Conservation (phyloP, 371 early-diverging fungal species). For the Capillidium rhysosporum region DNA sequence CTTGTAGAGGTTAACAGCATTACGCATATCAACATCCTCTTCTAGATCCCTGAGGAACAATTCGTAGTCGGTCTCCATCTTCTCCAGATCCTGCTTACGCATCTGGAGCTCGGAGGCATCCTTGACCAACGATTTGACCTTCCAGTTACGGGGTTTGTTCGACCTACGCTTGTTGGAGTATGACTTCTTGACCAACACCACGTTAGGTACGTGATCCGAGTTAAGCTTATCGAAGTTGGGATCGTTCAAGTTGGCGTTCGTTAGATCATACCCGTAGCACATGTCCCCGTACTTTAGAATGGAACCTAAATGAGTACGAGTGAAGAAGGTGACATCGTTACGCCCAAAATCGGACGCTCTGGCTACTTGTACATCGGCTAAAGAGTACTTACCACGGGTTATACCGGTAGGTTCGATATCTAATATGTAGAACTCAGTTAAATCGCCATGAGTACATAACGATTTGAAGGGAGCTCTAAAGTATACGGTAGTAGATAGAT, state of each 20-base stretch:
- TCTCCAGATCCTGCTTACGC: conserved; percentile 50
- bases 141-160: conserved; percentile 73
- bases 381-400: conserved; percentile 39
- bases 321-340: conserved; percentile 64
- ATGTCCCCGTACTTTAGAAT: conserved; percentile 81
- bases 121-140: conserved; percentile 65
- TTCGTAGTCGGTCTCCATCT: conserved; percentile 60
- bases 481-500: conserved; percentile 50
- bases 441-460: conserved; percentile 44
- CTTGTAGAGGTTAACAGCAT: conserved; percentile 83
- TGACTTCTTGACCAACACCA: conserved; percentile 73
- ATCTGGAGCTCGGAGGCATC: conserved; percentile 64
- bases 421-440: conserved; percentile 83
- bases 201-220: conserved; percentile 51
- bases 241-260: conserved; percentile 80
- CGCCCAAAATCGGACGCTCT: conserved; percentile 59
- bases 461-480: conserved; percentile 69
- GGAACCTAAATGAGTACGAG: conserved; percentile 84
- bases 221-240: conserved; percentile 48
- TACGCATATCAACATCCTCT: conserved; percentile 88
- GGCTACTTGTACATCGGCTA: conserved; percentile 62
- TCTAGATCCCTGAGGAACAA: conserved; percentile 87
- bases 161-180: conserved; percentile 79
- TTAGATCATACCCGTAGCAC: conserved; percentile 70
- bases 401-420: conserved; percentile 74